Evolutionary conservation across 768 basidiomycete species (phyloP).

Genomic region (Glaciozyma antarctica): DNA sequence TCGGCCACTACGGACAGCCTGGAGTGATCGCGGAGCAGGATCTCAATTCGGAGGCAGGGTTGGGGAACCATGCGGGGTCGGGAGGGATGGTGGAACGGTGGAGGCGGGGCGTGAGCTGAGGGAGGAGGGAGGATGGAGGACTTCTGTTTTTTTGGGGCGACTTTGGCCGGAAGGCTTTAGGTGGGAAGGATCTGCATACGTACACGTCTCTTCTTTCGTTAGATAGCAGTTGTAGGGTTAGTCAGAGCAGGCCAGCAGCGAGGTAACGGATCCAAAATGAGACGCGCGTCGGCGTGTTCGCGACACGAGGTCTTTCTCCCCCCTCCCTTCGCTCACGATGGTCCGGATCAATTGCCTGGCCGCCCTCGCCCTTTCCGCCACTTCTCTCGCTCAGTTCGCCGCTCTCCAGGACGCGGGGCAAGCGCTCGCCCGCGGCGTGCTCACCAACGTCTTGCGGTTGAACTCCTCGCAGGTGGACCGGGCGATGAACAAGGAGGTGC

Average conservation of each 20-base stretch:
- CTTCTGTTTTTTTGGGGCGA: not conserved
- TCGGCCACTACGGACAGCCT: not conserved
- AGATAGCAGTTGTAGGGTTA: too few relatives aligned
- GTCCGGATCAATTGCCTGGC: slow-evolving; percentile 7
- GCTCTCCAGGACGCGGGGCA: not conserved
- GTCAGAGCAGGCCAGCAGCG: too few relatives aligned
- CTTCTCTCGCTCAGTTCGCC: not conserved
- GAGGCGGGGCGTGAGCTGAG: slow-evolving; percentile 8
- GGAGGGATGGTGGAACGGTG: slow-evolving; percentile 21
- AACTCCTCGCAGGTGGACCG: slow-evolving; percentile 22
- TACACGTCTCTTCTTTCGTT: too few relatives aligned
- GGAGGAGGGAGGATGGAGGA: not conserved
- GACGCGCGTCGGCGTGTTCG: too few relatives aligned
- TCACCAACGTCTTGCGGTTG: slow-evolving; percentile 16
- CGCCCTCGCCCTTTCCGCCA: slow-evolving; percentile 1
- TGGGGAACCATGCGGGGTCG: not conserved
- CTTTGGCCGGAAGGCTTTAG: too few relatives aligned
- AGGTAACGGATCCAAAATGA: too few relatives aligned
- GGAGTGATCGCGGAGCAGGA: too few relatives aligned
- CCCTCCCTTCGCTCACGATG: not conserved
- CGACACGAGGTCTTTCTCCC: too few relatives aligned
- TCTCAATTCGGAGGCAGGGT: too few relatives aligned
- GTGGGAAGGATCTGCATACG: too few relatives aligned
- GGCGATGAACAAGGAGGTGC: not conserved
- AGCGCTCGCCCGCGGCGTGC: not conserved